A percentile compares a stretch with the other conserved stretches of the same genome.
phyloP scores from a whole-genome alignment of 306 rosid genomes.

The Glycyrrhiza uralensis region DNA sequence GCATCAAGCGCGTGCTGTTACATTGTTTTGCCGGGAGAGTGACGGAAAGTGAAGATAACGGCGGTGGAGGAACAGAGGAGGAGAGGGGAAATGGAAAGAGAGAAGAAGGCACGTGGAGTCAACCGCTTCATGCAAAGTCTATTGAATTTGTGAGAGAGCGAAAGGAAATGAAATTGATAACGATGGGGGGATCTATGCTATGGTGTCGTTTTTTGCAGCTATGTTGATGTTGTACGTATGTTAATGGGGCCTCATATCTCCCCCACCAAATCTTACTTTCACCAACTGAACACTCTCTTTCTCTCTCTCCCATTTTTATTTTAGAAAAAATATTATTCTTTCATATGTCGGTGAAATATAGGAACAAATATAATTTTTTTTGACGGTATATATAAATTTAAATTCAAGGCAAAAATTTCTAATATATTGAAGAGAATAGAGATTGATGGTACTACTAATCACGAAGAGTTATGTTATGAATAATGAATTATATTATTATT shows the following conservation, averaged over 20 bases:
- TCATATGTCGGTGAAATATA: no score
- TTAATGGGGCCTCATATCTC: conserved; percentile 24
- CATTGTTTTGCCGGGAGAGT: conserved; percentile 37
- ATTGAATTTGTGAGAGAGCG: not conserved
- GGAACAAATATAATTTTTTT: no score
- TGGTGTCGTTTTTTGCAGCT: not conserved
- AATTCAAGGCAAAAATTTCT: no score
- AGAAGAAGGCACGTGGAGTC: conserved; percentile 52
- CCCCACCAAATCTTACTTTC: conserved; percentile 34
- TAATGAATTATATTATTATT: no score
- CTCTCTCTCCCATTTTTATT: not conserved
- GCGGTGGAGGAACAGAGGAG: not conserved
- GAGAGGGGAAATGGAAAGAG: not conserved
- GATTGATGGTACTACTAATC: no score
- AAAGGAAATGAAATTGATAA: not conserved
- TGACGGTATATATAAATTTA: no score
- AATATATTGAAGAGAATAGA: no score
- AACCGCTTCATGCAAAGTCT: conserved; percentile 46
- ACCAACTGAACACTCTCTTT: not conserved
- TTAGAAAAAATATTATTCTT: no score
- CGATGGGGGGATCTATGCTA: not conserved
- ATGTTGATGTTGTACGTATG: no score
- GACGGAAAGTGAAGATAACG: conserved; percentile 23
- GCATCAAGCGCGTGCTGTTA: conserved; percentile 1
- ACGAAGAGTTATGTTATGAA: no score